These are phyloP conservation scores for Mortierella polycephala DNA, from an alignment of 371 early-diverging fungal species.

Conservation along the genomic window DNA sequence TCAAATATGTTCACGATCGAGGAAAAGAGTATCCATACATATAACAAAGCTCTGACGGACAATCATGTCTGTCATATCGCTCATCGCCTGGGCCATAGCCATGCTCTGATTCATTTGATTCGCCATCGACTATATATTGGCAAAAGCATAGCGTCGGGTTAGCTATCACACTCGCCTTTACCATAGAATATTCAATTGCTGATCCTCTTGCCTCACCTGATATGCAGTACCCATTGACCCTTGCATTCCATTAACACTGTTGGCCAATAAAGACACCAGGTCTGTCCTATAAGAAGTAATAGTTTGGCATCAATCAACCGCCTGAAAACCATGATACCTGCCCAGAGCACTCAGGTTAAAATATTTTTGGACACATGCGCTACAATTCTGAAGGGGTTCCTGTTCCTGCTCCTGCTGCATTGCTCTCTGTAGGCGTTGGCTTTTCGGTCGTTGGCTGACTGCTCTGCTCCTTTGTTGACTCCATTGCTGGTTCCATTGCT, in stretches of 20 bases:
- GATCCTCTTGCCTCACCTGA: slow-evolving; percentile 20
- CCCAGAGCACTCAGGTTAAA: too few relatives aligned
- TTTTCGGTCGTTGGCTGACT: too few relatives aligned
- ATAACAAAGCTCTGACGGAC: slow-evolving; percentile 34
- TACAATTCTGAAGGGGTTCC: slow-evolving; percentile 26
- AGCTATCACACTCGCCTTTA: too few relatives aligned
- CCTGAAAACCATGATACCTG: too few relatives aligned
- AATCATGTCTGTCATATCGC: slow-evolving; percentile 44
- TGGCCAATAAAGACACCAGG: slow-evolving; percentile 32
- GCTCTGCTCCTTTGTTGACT: not conserved
- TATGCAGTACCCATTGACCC: slow-evolving; percentile 45
- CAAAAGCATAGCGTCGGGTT: not conserved
- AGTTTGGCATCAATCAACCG: too few relatives aligned
- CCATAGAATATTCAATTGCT: not conserved
- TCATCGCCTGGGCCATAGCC: slow-evolving; percentile 53
- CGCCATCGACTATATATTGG: slow-evolving; percentile 26
- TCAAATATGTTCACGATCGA: not conserved
- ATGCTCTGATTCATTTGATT: slow-evolving; percentile 45
- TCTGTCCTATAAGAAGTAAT: slow-evolving; percentile 11
- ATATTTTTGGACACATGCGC: not conserved
- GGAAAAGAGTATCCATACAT: slow-evolving; percentile 10
- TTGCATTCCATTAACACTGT: slow-evolving; percentile 40
- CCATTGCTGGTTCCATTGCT: slow-evolving; percentile 9
- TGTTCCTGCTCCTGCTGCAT: not conserved
- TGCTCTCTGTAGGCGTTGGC: too few relatives aligned